Evolutionary conservation across 805 yeast genomes (phyloP).

Genomic region (Cyberlindnera petersonii): DNA sequence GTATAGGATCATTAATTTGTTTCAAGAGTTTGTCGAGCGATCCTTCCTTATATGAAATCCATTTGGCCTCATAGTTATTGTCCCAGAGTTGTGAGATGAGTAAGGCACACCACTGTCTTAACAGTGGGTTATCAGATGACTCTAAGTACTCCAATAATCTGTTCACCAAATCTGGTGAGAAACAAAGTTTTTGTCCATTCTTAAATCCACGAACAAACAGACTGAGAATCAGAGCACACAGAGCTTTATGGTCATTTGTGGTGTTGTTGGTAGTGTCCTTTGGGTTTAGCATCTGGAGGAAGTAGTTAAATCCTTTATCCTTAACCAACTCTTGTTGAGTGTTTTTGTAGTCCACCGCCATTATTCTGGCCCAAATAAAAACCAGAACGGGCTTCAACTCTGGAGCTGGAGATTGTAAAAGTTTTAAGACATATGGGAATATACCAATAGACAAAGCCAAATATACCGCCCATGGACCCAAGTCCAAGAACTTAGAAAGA

Average conservation of each 20-base stretch:
- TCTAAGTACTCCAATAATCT: conserved; percentile 65
- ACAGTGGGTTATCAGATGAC: conserved; percentile 73
- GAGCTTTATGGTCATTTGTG: conserved; percentile 77
- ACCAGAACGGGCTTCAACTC: conserved; percentile 91
- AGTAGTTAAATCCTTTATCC: conserved; percentile 86
- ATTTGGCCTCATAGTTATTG: conserved; percentile 68
- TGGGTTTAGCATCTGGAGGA: conserved; percentile 69
- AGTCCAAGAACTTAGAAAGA: conserved; percentile 79
- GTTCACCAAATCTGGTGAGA: conserved; percentile 65
- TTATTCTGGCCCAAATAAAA: conserved; percentile 95
- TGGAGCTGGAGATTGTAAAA: conserved; percentile 91
- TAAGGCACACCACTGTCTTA: conserved; percentile 90
- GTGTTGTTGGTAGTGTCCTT: conserved; percentile 27
- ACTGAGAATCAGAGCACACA: conserved; percentile 88
- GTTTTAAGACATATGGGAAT: conserved; percentile 87
- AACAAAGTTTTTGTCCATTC: conserved; percentile 76
- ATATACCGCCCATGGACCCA: conserved; percentile 98
- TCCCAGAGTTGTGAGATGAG: conserved; percentile 74
- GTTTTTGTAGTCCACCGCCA: conserved; percentile 88
- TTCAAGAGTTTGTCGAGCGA: conserved; percentile 51
- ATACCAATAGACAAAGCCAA: conserved; percentile 90
- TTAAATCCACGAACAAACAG: conserved; percentile 78
- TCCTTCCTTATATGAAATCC: conserved; percentile 63
- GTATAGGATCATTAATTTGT: conserved; percentile 81
- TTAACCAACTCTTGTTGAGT: conserved; percentile 91